These are phyloP conservation scores for Tylopilus sp. DNA, from an alignment of 1,284 basidiomycete genomes.

Conservation along the genomic window DNA sequence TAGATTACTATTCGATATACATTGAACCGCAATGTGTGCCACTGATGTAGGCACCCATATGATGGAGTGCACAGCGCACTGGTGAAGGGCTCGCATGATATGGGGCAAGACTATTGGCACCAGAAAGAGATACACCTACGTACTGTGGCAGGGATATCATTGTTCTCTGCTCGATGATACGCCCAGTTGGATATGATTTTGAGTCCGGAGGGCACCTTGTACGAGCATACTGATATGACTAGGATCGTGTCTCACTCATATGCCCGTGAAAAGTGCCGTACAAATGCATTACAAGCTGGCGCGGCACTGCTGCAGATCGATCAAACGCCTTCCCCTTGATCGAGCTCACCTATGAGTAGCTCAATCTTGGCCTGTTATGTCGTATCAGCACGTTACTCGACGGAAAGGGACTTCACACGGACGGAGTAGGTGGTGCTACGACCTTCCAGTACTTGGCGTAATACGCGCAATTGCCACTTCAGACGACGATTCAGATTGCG, in stretches of 20 bases:
- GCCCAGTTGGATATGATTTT: conserved; percentile 62
- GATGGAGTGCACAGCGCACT: neutral
- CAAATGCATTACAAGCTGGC: conserved; percentile 3
- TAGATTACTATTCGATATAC: neutral
- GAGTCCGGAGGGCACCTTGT: conserved; percentile 73
- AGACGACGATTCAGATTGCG: conserved; percentile 49
- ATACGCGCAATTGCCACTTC: conserved; percentile 65
- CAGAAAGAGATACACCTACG: neutral
- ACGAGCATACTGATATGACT: conserved; percentile 48
- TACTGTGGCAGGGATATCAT: conserved; percentile 16
- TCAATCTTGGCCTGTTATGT: conserved; percentile 60
- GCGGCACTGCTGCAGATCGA: neutral
- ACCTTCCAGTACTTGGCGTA: conserved; percentile 60
- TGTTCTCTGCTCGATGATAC: conserved; percentile 75
- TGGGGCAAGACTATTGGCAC: neutral
- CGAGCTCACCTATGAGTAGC: conserved; percentile 53
- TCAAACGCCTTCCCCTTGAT: conserved; percentile 54
- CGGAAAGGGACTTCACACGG: conserved; percentile 23
- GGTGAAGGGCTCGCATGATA: conserved; percentile 4
- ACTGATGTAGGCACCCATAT: conserved; percentile 2
- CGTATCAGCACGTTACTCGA: conserved; percentile 7
- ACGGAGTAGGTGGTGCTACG: conserved; percentile 61
- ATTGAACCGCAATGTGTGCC: conserved; percentile 17
- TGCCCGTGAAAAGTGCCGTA: neutral
- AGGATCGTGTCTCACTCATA: neutral